Evolutionary conservation across 129 eudicot species (phyloP).

Genomic region (Cynara cardunculus): DNA sequence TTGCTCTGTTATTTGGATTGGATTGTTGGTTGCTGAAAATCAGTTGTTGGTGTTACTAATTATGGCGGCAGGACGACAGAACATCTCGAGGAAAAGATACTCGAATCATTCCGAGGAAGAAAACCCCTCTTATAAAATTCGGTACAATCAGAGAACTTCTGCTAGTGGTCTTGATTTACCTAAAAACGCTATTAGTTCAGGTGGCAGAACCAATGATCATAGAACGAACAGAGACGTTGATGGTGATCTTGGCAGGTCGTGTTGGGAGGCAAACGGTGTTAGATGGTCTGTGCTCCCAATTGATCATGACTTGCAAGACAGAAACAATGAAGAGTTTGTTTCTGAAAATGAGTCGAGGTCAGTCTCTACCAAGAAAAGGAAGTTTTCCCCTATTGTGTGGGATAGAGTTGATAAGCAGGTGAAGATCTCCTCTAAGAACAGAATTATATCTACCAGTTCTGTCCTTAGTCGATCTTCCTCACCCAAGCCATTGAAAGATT

Average conservation of each 20-base stretch:
- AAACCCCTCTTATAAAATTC: background rate
- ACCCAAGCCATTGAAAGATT: slow-evolving; percentile 24
- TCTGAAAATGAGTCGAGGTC: background rate
- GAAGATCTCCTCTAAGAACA: slow-evolving; percentile 24
- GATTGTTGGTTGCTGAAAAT: slow-evolving; percentile 30
- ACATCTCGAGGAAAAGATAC: slow-evolving; percentile 17
- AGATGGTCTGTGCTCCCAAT: background rate
- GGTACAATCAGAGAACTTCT: background rate
- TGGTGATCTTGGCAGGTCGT: background rate
- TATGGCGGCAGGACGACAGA: slow-evolving; percentile 44
- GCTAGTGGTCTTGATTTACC: background rate
- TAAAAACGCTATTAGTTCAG: background rate
- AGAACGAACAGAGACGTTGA: slow-evolving; percentile 2
- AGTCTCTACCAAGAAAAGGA: slow-evolving; percentile 48
- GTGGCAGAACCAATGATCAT: background rate
- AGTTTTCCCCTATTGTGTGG: slow-evolving; percentile 73
- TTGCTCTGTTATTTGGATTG: slow-evolving; percentile 26
- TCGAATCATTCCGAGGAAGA: slow-evolving; percentile 19
- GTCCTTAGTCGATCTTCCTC: slow-evolving; percentile 6
- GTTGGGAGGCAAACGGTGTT: background rate
- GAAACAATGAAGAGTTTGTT: background rate
- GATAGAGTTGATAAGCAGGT: slow-evolving; percentile 63
- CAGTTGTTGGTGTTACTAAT: slow-evolving; percentile 33
- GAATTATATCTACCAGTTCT: slow-evolving; percentile 1
- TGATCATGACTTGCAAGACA: background rate